A percentile compares a stretch with the other conserved stretches of the same genome.
Evolutionary conservation across 2,329 filamentous ascomycete species (phyloP).

Genomic region (Fusarium setosum): DNA sequence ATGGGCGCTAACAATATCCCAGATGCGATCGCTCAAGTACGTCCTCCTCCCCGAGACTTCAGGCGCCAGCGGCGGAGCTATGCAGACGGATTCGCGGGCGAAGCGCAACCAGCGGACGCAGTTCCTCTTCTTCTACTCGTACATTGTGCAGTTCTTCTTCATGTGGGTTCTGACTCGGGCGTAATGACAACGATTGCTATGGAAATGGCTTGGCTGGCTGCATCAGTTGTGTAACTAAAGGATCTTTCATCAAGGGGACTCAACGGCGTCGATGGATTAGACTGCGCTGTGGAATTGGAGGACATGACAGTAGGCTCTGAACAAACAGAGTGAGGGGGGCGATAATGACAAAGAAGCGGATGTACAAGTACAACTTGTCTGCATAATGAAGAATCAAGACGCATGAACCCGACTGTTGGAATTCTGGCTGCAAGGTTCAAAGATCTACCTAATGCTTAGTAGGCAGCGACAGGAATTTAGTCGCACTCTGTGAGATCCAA

Average conservation of each 20-base stretch:
- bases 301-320: constrained; percentile 8
- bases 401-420: constrained; percentile 15
- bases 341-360: constrained; percentile 27
- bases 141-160: constrained; percentile 91
- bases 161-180: constrained; percentile 80
- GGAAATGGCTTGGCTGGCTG: background rate
- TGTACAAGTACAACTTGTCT: constrained; percentile 27
- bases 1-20: constrained; percentile 26
- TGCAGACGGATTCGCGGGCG: constrained; percentile 80
- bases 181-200: constrained; percentile 38
- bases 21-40: constrained; percentile 96
- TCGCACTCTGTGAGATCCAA: background rate
- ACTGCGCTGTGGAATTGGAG: background rate
- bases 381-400: constrained; percentile 22
- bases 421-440: background rate
- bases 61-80: constrained; percentile 71
- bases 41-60: constrained; percentile 90
- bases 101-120: constrained; percentile 91
- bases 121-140: constrained; percentile 94
- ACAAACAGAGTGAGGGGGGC: background rate
- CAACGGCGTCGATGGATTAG: constrained; percentile 4
- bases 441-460: background rate
- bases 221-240: background rate
- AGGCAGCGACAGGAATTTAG: background rate
- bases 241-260: background rate